Base-by-base conservation (phyloP, 192 early-diverging fungal species). In the Thamnidium elegans region DNA sequence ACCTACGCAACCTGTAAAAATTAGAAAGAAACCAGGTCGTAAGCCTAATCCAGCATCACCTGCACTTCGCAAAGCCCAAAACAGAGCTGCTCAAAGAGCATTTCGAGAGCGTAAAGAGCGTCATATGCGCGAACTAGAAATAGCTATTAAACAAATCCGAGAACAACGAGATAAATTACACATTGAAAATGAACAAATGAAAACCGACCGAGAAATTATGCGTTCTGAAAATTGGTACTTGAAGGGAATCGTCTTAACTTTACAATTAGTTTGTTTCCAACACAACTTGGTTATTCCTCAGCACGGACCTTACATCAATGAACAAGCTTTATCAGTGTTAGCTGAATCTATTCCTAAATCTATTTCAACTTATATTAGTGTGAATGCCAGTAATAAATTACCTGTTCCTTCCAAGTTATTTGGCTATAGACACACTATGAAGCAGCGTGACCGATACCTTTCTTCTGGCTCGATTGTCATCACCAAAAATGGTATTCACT, bases 61-160 rank as follows among this genome's bases (percentile, higher is more conserved):
- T 34, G 84, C 81, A 11, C 64, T 83, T 26, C 66, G 84, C 5
- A 86, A 83, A 20, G 89, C 86, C 14, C 93, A 95, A 75, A 95
- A 95, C 75, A 77, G 93, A n/a, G 89, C 90, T 7, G 93, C 93
- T 0, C 93, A 95, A 78, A 81, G 90, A 21, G 91, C 90, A 8
- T 93, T 95, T 67, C 81, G 93, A 62, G 92, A 95, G 72, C 81
- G 93, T 56, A 92, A 90, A 64, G 87, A 93, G 67, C 80, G 84
- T 55, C 90, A 94, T 63, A 78, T 94, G 31, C 74, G 82, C 58
- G 81, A 87, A 23, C 81, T 95, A 0, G 93, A 95, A 75, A 81
- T 79, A 42, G 76, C 83, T 39, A 86, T 90, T 52, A 84, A 86
- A 68, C 80, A 85, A 50, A 72, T 93, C 36, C 77, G 83, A 30